These are phyloP conservation scores for Glonium stellatum DNA, from an alignment of 495 filamentous ascomycete species.

Conservation along the genomic window DNA sequence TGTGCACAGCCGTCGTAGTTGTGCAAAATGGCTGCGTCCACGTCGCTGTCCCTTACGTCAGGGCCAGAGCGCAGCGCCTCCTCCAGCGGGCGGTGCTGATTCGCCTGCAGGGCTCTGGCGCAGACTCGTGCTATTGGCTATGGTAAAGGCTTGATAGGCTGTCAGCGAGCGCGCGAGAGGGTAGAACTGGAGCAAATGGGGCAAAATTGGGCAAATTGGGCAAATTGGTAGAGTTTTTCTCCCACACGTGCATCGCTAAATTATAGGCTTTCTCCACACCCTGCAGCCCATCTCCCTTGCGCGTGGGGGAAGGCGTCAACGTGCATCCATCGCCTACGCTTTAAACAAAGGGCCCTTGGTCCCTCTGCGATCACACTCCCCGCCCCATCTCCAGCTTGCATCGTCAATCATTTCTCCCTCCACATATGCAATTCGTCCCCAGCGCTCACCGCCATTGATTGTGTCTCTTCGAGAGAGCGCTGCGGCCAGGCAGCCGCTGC, in stretches of 20 bases:
- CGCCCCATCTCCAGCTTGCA: neutral
- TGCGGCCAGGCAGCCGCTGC: neutral
- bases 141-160: too few species aligned
- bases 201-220: neutral
- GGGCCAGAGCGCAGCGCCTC: too few species aligned
- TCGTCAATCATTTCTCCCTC: neutral
- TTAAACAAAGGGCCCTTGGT: neutral
- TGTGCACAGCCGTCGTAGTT: too few species aligned
- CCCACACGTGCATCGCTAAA: neutral
- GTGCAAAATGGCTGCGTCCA: too few species aligned
- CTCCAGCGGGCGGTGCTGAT: too few species aligned
- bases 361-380: neutral
- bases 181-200: neutral
- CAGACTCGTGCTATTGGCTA: too few species aligned
- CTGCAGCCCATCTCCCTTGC: constrained; percentile 1
- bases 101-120: too few species aligned
- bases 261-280: neutral
- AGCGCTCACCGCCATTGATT: neutral
- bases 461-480: neutral
- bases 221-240: neutral
- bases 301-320: constrained; percentile 6
- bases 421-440: neutral
- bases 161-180: too few species aligned
- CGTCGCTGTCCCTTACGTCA: too few species aligned
- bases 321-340: neutral